Conservation (phyloP, 805 yeast genomes). For the Kluyveromyces aestuarii region DNA sequence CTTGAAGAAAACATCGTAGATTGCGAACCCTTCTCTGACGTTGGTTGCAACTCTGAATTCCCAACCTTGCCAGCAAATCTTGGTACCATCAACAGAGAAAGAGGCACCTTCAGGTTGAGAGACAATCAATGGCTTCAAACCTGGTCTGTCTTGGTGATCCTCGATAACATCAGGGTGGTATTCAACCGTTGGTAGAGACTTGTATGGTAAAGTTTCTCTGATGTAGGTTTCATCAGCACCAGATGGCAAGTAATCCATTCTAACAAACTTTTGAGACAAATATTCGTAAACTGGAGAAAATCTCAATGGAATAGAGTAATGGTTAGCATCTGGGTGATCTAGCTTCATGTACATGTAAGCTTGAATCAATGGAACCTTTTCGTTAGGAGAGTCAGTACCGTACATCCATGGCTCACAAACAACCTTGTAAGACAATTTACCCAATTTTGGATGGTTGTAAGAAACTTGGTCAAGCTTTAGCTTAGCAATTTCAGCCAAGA, state of each 20-base stretch:
- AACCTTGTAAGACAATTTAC: slow-evolving; percentile 28
- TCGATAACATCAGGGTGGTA: slow-evolving; percentile 66
- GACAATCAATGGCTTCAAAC: slow-evolving; percentile 56
- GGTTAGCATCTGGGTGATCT: slow-evolving; percentile 62
- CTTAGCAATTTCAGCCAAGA: slow-evolving; percentile 57
- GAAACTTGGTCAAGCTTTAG: slow-evolving; percentile 46
- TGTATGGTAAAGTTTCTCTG: slow-evolving; percentile 53
- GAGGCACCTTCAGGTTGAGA: slow-evolving; percentile 77
- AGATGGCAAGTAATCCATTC: slow-evolving; percentile 67
- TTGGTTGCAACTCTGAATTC: slow-evolving; percentile 62
- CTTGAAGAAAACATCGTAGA: slow-evolving; percentile 64
- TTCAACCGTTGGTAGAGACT: slow-evolving; percentile 51
- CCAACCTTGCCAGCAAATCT: slow-evolving; percentile 78
- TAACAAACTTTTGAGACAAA: slow-evolving; percentile 47
- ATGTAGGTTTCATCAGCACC: slow-evolving; percentile 53
- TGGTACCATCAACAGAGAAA: slow-evolving; percentile 48
- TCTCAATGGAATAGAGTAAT: slow-evolving; percentile 64
- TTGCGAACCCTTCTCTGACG: slow-evolving; percentile 71
- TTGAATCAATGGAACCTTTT: slow-evolving; percentile 48
- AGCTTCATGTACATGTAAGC: slow-evolving; percentile 69
- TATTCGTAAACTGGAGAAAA: slow-evolving; percentile 68
- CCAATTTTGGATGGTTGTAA: slow-evolving; percentile 20
- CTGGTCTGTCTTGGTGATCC: slow-evolving; percentile 39
- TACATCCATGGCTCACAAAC: slow-evolving; percentile 80
- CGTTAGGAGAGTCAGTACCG: slow-evolving; percentile 62